phyloP scores from a whole-genome alignment of 306 rosid species.

The Cucurbita pepo region DNA sequence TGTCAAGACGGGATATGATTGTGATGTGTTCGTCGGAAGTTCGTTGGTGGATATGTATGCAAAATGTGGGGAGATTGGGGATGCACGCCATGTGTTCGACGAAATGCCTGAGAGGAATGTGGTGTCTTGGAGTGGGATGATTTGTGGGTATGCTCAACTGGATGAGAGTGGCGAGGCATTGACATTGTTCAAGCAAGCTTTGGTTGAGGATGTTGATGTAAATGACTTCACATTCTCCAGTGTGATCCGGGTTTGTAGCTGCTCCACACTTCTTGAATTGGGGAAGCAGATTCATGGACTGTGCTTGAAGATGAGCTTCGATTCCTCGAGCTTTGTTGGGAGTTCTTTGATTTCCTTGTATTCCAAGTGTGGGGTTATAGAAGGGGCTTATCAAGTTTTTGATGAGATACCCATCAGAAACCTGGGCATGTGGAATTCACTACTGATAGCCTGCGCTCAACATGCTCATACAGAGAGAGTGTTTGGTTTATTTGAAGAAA shows the following conservation, averaged over 20 bases:
- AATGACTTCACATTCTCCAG: constrained; percentile 76
- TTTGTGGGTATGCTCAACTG: constrained; percentile 50
- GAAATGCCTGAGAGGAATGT: constrained; percentile 63
- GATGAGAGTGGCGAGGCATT: constrained; percentile 59
- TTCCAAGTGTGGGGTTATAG: constrained; percentile 62
- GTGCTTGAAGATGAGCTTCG: constrained; percentile 57
- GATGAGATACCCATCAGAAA: constrained; percentile 35
- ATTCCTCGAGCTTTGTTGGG: constrained; percentile 62
- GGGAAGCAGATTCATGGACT: constrained; percentile 63
- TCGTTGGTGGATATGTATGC: constrained; percentile 63
- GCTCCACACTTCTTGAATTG: constrained; percentile 48
- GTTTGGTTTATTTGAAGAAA: constrained; percentile 38
- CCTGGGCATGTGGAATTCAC: constrained; percentile 91
- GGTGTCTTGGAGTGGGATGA: constrained; percentile 82
- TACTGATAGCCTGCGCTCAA: constrained; percentile 72
- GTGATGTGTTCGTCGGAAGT: constrained; percentile 57
- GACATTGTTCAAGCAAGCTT: constrained; percentile 38
- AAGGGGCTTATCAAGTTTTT: constrained; percentile 53
- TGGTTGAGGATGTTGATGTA: constrained; percentile 26
- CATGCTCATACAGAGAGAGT: constrained; percentile 48
- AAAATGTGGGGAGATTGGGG: constrained; percentile 26
- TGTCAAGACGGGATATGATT: constrained; percentile 34
- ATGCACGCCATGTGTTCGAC: constrained; percentile 45
- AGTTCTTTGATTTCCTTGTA: constrained; percentile 64
- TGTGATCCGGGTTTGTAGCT: constrained; percentile 57